Percentiles rank a stretch among this genome's conserved stretches.
phyloP scores from a whole-genome alignment of 257 asterid genomes.

The Solanum habrochaites region DNA sequence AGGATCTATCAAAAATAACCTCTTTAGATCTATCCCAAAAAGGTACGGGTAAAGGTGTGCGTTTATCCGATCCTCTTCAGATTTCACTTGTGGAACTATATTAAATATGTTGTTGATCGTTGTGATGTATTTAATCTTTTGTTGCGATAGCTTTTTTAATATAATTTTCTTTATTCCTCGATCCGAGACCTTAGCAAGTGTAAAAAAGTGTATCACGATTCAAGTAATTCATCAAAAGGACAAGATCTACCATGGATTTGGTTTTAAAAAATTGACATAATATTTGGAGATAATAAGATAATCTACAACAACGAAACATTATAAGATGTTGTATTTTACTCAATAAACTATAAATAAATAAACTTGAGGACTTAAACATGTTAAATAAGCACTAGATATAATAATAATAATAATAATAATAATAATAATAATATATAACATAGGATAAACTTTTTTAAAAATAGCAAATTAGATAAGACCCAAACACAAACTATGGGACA shows the following conservation, averaged over 20 bases:
- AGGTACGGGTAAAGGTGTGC: not conserved
- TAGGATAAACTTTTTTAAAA: not conserved
- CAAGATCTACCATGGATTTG: no score
- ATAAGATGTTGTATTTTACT: not conserved
- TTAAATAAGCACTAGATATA: not conserved
- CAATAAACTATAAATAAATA: not conserved
- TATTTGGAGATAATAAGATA: not conserved
- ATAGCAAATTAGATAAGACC: not conserved
- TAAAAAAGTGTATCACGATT: no score
- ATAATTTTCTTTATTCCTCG: no score
- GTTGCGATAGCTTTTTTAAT: no score
- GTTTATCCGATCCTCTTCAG: rapidly evolving
- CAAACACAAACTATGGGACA: not conserved
- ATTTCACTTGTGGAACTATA: not conserved
- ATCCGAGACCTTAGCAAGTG: no score
- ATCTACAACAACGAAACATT: not conserved
- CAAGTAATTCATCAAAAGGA: no score
- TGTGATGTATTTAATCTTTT: no score
- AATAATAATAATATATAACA: not conserved
- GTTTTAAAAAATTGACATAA: not conserved
- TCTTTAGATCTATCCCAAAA: not conserved
- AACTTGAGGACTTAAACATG: not conserved
- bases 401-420: no score
- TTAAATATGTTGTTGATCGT: not conserved
- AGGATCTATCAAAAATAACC: not conserved